Conservation (phyloP, 441 rosid species). For the Populus hybrid region DNA sequence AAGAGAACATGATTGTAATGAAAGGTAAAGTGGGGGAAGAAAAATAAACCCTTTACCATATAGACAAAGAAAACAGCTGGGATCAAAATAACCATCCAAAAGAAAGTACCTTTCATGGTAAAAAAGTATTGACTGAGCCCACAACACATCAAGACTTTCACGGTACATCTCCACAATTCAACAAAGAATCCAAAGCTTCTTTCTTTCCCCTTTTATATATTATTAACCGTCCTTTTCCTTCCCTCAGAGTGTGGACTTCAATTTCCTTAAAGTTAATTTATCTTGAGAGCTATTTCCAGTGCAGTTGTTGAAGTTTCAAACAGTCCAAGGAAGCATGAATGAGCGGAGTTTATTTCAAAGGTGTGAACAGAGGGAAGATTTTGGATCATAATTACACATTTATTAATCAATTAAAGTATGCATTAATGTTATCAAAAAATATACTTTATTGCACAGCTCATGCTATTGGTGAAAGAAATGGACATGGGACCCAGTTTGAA, state of each 20-base stretch:
- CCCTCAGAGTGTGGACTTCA: background rate
- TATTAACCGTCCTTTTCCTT: background rate
- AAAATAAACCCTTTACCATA: slow-evolving; percentile 27
- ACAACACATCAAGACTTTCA: slow-evolving; percentile 38
- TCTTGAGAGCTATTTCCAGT: background rate
- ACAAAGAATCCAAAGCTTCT: slow-evolving; percentile 49
- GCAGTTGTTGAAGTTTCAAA: background rate
- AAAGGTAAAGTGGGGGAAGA: slow-evolving; percentile 20
- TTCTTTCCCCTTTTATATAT: background rate
- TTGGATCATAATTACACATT: background rate
- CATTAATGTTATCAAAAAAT: background rate
- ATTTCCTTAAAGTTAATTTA: background rate
- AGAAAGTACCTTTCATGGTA: slow-evolving; percentile 42
- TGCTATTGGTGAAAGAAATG: background rate
- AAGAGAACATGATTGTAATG: slow-evolving; percentile 14
- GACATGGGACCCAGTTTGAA: background rate
- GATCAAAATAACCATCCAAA: slow-evolving; percentile 23
- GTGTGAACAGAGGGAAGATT: slow-evolving; percentile 21
- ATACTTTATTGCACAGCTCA: background rate
- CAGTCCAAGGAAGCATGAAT: background rate
- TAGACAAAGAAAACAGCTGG: slow-evolving; percentile 23
- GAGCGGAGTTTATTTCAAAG: background rate
- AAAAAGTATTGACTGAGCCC: slow-evolving; percentile 55
- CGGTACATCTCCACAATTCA: slow-evolving; percentile 38
- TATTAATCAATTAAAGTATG: background rate